Base-by-base conservation (phyloP, 2,329 filamentous ascomycete genomes). In the Epichloe uncinata region DNA sequence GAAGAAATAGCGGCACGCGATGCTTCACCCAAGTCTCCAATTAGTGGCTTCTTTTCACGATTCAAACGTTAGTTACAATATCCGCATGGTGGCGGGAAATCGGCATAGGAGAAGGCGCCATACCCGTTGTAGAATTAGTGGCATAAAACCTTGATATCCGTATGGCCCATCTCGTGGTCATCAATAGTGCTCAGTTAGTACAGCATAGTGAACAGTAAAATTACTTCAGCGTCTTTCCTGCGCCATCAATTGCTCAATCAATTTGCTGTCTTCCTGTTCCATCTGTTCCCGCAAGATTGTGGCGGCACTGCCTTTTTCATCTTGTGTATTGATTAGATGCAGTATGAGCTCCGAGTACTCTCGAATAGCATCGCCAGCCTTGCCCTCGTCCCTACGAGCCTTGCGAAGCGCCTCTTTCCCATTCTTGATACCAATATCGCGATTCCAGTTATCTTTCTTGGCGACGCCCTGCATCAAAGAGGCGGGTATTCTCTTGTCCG, bases 311-410 rank as follows among this genome's bases (percentile, higher is more conserved):
- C 57, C 53, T 8, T 56, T 56, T 7, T 56, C 55, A 20, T 56
- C 60, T 36, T 64, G 61, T 1, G 22, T 36, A 42, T 65, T 63
- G 49, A 80, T 65, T 35, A 80, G 62, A 50, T 73, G 68, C 45
- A 74, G 58, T 16, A 83, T 70, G 20, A 82, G 65, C 53, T 78
- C 75, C 44, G 73, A 75, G 57, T 80, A 84, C 61, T 82, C 80
- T 48, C 74, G 67, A 33, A 84, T 67, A 4, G 70, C 79, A 55
- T 82, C 77, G 33, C 78, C 78, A 51, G 74, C 74, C 55, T 74
- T 71, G n/a, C 73, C 70, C 1, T 72, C 69, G 33, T 71, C 69
- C 34, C 68, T 66, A 51, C 75, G 69, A 35, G 75, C 73, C 49
- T 63, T 69, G 41, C 73, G 72, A 51, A 84, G 64, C 13, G 72